A percentile compares a stretch with the other conserved stretches of the same genome.
phyloP scores from a whole-genome alignment of 1,284 basidiomycete genomes.

The Schizophyllum commune region DNA sequence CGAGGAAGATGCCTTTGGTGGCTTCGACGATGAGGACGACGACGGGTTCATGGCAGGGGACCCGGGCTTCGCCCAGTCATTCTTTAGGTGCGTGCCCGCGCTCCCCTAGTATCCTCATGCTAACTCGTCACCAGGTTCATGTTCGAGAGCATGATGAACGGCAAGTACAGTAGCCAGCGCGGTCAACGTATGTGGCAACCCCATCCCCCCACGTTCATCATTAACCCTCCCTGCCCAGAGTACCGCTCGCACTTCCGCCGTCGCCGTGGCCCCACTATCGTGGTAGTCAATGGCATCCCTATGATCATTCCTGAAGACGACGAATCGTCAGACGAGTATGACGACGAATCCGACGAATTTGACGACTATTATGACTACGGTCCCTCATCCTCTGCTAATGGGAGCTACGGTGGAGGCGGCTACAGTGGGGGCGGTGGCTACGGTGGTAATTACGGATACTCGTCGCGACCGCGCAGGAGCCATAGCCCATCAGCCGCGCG shows the following conservation, averaged over 20 bases:
- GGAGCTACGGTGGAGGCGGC: too few species aligned
- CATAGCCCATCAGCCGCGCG: slow-evolving; percentile 8
- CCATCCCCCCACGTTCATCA: background rate
- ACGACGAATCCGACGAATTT: background rate
- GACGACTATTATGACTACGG: background rate
- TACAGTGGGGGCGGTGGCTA: slow-evolving; percentile 12
- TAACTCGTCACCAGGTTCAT: slow-evolving; percentile 19
- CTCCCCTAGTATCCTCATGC: background rate
- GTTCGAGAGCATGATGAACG: slow-evolving; percentile 24
- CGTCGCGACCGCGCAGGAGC: background rate
- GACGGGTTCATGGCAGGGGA: slow-evolving; percentile 18
- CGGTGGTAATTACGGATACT: slow-evolving; percentile 13
- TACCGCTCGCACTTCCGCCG: slow-evolving; percentile 5
- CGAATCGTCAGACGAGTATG: background rate
- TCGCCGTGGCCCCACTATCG: background rate
- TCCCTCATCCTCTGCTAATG: background rate
- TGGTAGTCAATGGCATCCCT: background rate
- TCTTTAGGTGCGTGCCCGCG: slow-evolving; percentile 20
- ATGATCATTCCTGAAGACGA: background rate
- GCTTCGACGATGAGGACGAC: slow-evolving; percentile 16
- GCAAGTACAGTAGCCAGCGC: slow-evolving; percentile 20
- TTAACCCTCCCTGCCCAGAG: background rate
- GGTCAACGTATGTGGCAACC: slow-evolving; percentile 14
- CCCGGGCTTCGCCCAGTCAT: slow-evolving; percentile 17
- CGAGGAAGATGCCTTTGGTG: slow-evolving; percentile 6